Conservation (phyloP, 75 land plant genomes). For the Larix kaempferi region DNA sequence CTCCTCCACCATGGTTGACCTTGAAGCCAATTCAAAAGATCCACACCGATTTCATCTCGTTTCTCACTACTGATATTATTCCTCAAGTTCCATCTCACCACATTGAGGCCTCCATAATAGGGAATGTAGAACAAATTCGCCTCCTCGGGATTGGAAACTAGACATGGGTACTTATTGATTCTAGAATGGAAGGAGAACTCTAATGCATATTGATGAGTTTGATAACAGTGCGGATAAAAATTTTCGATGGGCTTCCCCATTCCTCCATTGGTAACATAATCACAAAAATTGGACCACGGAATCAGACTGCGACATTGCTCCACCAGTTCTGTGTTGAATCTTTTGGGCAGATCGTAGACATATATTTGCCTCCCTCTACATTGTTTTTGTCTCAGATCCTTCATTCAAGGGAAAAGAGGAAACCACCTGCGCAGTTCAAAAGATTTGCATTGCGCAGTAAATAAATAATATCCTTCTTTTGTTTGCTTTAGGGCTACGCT, state of each 20-base stretch:
- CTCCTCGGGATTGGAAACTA: conserved; percentile 24
- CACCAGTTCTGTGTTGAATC: conserved; percentile 20
- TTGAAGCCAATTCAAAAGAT: conserved; percentile 60
- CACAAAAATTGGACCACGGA: conserved; percentile 48
- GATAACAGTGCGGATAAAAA: conserved; percentile 43
- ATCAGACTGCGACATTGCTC: conserved; percentile 20
- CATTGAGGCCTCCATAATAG: conserved; percentile 65
- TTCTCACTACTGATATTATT: conserved; percentile 33
- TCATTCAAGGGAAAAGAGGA: too few relatives aligned
- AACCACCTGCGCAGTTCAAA: too few relatives aligned
- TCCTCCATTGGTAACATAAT: conserved; percentile 37
- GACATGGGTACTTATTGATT: conserved; percentile 54
- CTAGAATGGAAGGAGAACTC: conserved; percentile 68
- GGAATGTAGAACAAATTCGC: conserved; percentile 80
- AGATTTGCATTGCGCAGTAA: too few relatives aligned
- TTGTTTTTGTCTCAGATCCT: background rate
- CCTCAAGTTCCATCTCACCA: conserved; percentile 71
- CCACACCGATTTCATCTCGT: conserved; percentile 42
- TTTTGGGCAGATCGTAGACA: conserved; percentile 19
- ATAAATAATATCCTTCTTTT: too few relatives aligned
- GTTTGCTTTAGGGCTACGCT: too few relatives aligned
- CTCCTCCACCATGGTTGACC: conserved; percentile 34
- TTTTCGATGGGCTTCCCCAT: conserved; percentile 34
- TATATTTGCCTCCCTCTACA: conserved; percentile 11
- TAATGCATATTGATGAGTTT: conserved; percentile 67